Percentiles rank a stretch among this genome's conserved stretches.
These are phyloP conservation scores for Aspergillus hancockii DNA, from an alignment of 495 filamentous ascomycete genomes.

Conservation along the genomic window DNA sequence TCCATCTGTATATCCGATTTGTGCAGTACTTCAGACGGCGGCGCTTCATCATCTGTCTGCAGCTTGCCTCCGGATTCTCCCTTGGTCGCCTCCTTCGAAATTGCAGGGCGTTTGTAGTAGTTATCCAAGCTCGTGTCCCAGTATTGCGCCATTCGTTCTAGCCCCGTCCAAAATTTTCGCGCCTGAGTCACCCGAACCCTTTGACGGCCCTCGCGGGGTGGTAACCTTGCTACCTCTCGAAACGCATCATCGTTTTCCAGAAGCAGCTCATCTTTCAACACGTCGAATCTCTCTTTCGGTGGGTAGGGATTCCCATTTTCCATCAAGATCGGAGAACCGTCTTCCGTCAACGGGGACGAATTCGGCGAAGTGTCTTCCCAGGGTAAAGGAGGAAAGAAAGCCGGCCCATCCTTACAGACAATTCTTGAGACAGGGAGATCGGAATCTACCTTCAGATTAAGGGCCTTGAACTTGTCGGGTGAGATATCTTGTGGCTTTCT, in stretches of 20 bases:
- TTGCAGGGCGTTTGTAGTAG: constrained; percentile 46
- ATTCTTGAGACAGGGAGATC: constrained; percentile 47
- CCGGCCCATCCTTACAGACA: constrained; percentile 38
- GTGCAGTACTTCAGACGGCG: neutral
- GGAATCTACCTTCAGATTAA: constrained; percentile 52
- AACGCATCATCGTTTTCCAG: constrained; percentile 61
- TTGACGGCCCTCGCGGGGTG: constrained; percentile 39
- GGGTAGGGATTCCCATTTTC: constrained; percentile 53
- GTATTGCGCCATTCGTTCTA: constrained; percentile 61
- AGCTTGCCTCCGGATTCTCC: constrained; percentile 23
- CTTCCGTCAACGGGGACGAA: constrained; percentile 21
- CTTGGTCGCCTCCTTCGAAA: constrained; percentile 25
- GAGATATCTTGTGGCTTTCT: constrained; percentile 55
- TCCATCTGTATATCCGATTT: constrained; percentile 33
- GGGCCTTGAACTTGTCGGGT: constrained; percentile 46
- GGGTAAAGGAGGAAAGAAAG: constrained; percentile 45
- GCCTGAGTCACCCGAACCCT: constrained; percentile 54
- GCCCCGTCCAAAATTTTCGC: constrained; percentile 60
- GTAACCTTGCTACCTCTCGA: constrained; percentile 47
- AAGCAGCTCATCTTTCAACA: constrained; percentile 49
- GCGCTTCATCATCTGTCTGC: constrained; percentile 23
- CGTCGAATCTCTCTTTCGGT: constrained; percentile 48
- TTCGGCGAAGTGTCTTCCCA: constrained; percentile 40
- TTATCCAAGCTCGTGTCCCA: constrained; percentile 64
- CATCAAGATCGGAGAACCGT: constrained; percentile 34